These are phyloP conservation scores for Hyaloscypha finlandica DNA, from an alignment of 495 filamentous ascomycete species.

Conservation along the genomic window DNA sequence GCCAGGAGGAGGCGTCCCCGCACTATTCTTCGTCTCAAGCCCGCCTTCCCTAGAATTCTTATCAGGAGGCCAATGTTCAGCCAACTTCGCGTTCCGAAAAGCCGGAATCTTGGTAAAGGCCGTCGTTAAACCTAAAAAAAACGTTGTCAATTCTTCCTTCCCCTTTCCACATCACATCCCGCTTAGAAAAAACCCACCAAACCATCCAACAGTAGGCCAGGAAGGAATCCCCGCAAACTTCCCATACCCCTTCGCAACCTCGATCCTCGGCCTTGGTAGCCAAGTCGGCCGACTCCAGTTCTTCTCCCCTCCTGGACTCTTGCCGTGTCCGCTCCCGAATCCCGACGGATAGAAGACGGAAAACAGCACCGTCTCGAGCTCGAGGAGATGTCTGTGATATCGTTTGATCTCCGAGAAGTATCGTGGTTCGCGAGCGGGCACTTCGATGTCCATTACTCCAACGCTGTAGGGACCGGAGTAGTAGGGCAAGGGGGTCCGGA, in stretches of 20 bases:
- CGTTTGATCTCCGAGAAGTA: conserved; percentile 46
- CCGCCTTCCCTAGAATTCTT: conserved; percentile 24
- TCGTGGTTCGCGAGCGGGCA: conserved; percentile 52
- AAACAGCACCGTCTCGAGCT: conserved; percentile 62
- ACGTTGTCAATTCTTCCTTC: background rate
- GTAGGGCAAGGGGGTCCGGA: conserved; percentile 55
- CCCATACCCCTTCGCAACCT: conserved; percentile 54
- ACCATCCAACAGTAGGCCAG: conserved; percentile 44
- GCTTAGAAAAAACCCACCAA: conserved; percentile 27
- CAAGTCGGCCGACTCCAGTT: conserved; percentile 51
- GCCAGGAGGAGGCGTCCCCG: conserved; percentile 32
- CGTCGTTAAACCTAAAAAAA: conserved; percentile 39
- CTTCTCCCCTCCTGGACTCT: conserved; percentile 30
- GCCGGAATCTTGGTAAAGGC: conserved; percentile 61
- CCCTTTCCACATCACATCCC: background rate
- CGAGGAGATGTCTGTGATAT: conserved; percentile 41
- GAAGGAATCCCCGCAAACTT: conserved; percentile 50
- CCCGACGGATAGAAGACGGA: conserved; percentile 66
- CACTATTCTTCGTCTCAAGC: conserved; percentile 17
- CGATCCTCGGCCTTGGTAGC: conserved; percentile 51
- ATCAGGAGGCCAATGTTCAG: conserved; percentile 30
- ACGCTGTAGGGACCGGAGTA: conserved; percentile 65
- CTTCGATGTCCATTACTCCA: conserved; percentile 64
- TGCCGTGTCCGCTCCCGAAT: conserved; percentile 25
- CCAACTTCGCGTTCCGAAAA: conserved; percentile 51